These are phyloP conservation scores for Lonicera japonica DNA, from an alignment of 129 eudicot species.

Conservation along the genomic window DNA sequence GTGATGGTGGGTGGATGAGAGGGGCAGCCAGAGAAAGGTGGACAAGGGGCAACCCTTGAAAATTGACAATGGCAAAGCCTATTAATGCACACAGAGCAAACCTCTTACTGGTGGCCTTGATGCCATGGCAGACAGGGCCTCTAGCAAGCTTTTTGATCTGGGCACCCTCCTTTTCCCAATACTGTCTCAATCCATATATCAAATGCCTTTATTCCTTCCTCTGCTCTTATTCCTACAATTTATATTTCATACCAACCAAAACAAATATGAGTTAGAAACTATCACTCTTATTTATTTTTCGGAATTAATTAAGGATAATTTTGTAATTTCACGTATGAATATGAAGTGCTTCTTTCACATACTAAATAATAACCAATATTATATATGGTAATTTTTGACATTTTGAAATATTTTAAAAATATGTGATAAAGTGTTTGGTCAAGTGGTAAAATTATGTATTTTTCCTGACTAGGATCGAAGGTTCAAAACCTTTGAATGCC, in stretches of 20 bases:
- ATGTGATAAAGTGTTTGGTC: no score
- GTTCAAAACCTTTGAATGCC: no score
- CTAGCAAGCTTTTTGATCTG: neutral
- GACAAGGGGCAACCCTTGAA: constrained; percentile 11
- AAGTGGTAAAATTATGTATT: no score
- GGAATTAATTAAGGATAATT: no score
- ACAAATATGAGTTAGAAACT: neutral
- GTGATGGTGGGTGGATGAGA: neutral
- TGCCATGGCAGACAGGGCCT: constrained; percentile 2
- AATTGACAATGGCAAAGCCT: neutral
- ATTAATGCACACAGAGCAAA: neutral
- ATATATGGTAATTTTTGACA: no score
- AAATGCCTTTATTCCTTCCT: neutral
- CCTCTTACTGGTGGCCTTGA: neutral
- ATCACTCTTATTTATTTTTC: no score
- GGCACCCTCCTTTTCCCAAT: neutral
- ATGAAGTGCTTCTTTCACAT: no score
- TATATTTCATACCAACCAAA: neutral
- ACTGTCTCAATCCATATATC: neutral
- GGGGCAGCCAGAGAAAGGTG: constrained; percentile 5
- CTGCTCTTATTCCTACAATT: neutral
- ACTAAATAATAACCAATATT: no score
- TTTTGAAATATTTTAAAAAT: no score
- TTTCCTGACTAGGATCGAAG: no score
- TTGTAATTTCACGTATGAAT: no score